Conservation (phyloP, 345 rosid species). For the Gossypium raimondii region DNA sequence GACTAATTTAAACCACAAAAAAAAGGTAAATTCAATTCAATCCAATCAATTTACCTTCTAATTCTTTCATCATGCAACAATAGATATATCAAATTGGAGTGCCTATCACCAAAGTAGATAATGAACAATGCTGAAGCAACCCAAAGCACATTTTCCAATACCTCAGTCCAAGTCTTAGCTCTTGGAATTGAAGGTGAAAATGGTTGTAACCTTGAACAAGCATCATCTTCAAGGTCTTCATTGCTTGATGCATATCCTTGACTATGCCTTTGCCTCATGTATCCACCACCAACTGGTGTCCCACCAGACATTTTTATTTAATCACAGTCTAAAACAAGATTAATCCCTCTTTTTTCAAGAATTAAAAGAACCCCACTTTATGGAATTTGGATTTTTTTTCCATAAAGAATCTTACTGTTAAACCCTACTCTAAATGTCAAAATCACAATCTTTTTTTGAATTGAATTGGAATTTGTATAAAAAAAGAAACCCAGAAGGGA, state of each 20-base stretch:
- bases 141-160: slow-evolving; percentile 80
- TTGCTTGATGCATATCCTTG: slow-evolving; percentile 85
- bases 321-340: slow-evolving; percentile 8
- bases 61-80: slow-evolving; percentile 73
- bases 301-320: slow-evolving; percentile 76
- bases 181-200: slow-evolving; percentile 38
- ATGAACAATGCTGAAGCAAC: slow-evolving; percentile 72
- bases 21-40: neutral
- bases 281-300: slow-evolving; percentile 80
- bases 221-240: slow-evolving; percentile 91
- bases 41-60: slow-evolving; percentile 48
- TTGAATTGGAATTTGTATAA: neutral
- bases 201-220: slow-evolving; percentile 67
- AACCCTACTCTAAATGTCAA: slow-evolving; percentile 2
- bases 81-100: slow-evolving; percentile 63
- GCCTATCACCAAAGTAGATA: slow-evolving; percentile 75
- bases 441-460: neutral
- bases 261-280: slow-evolving; percentile 91
- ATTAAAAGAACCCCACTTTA: slow-evolving; percentile 10
- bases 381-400: slow-evolving; percentile 12
- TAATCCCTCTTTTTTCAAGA: slow-evolving; percentile 10
- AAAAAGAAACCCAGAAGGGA: slow-evolving; percentile 7
- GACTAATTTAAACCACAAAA: neutral
- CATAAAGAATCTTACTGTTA: slow-evolving; percentile 10
- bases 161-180: slow-evolving; percentile 57